A percentile compares a stretch with the other conserved stretches of the same genome.
These are phyloP conservation scores for Aspergillus spinulosporus DNA, from an alignment of 2,329 filamentous ascomycete species.

Conservation along the genomic window DNA sequence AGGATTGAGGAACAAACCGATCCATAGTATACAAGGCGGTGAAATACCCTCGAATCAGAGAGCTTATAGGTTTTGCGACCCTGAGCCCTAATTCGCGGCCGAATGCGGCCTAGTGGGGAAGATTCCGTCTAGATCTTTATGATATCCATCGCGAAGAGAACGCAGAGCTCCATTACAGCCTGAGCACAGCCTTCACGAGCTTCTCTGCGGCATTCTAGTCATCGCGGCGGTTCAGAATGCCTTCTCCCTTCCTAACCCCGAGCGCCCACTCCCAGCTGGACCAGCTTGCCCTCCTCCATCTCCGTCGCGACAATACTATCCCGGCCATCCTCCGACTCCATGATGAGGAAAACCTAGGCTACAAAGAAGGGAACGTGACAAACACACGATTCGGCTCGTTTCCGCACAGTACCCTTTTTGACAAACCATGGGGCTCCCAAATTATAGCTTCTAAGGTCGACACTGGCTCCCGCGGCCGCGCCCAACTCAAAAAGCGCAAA, in stretches of 20 bases:
- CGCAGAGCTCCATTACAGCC: constrained; percentile 11
- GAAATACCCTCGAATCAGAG: constrained; percentile 8
- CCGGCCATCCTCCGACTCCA: constrained; percentile 69
- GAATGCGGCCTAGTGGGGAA: constrained; percentile 10
- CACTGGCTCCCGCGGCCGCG: constrained; percentile 80
- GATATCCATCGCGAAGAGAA: constrained; percentile 16
- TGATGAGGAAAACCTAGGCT: constrained; percentile 66
- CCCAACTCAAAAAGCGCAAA: constrained; percentile 56
- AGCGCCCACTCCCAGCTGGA: constrained; percentile 62
- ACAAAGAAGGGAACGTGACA: constrained; percentile 73
- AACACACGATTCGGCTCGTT: constrained; percentile 95
- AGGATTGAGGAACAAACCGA: constrained; percentile 1
- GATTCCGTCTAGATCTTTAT: constrained; percentile 15
- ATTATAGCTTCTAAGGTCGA: constrained; percentile 86
- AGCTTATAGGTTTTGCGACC: constrained; percentile 8
- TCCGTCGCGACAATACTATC: constrained; percentile 82
- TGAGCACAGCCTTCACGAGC: neutral
- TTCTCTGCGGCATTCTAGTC: neutral
- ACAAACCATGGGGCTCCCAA: constrained; percentile 86
- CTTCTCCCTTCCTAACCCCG: constrained; percentile 78
- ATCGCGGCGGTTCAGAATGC: constrained; percentile 29
- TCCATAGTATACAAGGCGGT: neutral
- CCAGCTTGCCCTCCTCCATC: constrained; percentile 77
- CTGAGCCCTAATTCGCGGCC: constrained; percentile 11
- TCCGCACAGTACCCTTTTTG: constrained; percentile 74